Percentiles rank a stretch among this genome's conserved stretches.
Conservation (phyloP, 1,284 basidiomycete genomes). For the Phellinidium pouzarii region DNA sequence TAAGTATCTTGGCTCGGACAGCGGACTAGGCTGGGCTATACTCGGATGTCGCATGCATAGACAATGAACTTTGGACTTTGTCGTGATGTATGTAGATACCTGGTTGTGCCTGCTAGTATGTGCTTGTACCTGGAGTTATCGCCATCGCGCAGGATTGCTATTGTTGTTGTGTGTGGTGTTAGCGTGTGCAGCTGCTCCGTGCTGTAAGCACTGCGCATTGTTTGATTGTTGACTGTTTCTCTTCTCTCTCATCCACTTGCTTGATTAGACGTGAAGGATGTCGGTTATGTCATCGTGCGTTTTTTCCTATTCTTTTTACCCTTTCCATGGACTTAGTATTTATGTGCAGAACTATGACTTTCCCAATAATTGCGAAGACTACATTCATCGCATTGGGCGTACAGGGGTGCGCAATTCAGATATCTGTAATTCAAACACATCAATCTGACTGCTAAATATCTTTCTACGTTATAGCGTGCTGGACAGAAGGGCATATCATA, state of each 20-base stretch:
- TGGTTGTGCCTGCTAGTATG: constrained; percentile 18
- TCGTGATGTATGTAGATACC: constrained; percentile 19
- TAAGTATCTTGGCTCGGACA: constrained; percentile 21
- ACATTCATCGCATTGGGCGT: constrained; percentile 90
- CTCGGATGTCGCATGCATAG: constrained; percentile 14
- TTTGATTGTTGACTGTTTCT: constrained; percentile 49
- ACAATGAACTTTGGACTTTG: constrained; percentile 19
- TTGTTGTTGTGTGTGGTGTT: constrained; percentile 32
- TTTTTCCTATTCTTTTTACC: constrained; percentile 9
- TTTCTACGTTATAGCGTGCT: constrained; percentile 52
- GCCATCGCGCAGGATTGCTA: constrained; percentile 6
- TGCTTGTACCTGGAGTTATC: constrained; percentile 8
- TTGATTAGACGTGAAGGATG: constrained; percentile 86
- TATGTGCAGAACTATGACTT: constrained; percentile 83
- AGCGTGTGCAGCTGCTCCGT: constrained; percentile 11
- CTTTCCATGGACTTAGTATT: constrained; percentile 9
- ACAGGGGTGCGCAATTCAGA: constrained; percentile 55
- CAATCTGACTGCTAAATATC: constrained; percentile 3
- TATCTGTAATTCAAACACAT: constrained; percentile 17
- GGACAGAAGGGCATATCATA: constrained; percentile 88
- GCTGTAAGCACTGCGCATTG: constrained; percentile 21
- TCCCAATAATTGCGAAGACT: constrained; percentile 94
- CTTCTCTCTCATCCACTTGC: constrained; percentile 27
- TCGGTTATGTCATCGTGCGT: constrained; percentile 86
- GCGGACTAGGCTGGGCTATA: constrained; percentile 11